These are phyloP conservation scores for Penicillium fuscoglaucum DNA, from an alignment of 2,329 filamentous ascomycete species.

Conservation along the genomic window DNA sequence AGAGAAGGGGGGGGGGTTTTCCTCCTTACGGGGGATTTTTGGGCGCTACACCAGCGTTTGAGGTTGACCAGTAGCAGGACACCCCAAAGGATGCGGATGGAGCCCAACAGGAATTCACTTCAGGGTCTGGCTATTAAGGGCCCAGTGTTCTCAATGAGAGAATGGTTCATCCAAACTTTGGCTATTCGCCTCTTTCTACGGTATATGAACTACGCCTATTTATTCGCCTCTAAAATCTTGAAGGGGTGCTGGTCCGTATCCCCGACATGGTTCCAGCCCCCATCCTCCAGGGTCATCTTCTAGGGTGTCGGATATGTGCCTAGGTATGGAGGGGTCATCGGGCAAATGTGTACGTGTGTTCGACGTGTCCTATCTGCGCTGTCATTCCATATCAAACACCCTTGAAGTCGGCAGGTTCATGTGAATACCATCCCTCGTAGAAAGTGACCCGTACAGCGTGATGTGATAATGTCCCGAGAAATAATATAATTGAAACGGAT, in stretches of 20 bases:
- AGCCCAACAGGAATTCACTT: neutral
- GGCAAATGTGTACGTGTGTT: neutral
- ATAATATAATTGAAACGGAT: conserved; percentile 21
- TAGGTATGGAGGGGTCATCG: conserved; percentile 10
- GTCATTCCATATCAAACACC: neutral
- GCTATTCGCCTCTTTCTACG: conserved; percentile 1
- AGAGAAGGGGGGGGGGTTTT: conserved; percentile 11
- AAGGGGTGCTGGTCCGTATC: neutral
- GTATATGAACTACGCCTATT: conserved; percentile 2
- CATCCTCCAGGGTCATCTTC: neutral
- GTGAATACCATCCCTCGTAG: neutral
- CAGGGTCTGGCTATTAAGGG: neutral
- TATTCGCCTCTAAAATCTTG: neutral
- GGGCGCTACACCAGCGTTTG: conserved; percentile 17
- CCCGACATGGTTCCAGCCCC: neutral
- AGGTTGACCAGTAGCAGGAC: conserved; percentile 1
- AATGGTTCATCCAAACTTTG: conserved; percentile 13
- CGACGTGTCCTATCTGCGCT: conserved; percentile 4
- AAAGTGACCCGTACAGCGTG: neutral
- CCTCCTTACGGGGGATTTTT: conserved; percentile 10
- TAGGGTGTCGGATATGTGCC: conserved; percentile 4
- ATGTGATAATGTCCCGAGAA: conserved; percentile 5
- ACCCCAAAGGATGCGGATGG: conserved; percentile 7
- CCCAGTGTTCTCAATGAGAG: conserved; percentile 2
- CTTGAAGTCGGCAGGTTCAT: neutral